Evolutionary conservation across 2,329 filamentous ascomycete genomes (phyloP).

Genomic region (Microdochium nivale): DNA sequence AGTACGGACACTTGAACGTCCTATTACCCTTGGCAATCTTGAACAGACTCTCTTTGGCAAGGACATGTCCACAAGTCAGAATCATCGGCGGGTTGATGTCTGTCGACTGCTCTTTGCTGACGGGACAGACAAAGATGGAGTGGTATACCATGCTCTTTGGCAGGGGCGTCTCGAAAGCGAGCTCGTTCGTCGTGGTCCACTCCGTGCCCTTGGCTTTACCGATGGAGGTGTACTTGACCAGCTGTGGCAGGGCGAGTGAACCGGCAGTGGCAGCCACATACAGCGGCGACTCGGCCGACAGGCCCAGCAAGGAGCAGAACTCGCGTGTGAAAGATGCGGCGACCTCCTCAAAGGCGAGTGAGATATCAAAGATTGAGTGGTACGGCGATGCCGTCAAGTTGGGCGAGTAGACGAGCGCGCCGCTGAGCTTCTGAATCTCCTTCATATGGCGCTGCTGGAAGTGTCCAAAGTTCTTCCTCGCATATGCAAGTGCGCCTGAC

Average conservation of each 20-base stretch:
- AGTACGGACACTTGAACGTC: conserved; percentile 90
- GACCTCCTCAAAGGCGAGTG: conserved; percentile 72
- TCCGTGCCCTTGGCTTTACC: conserved; percentile 86
- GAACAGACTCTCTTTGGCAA: conserved; percentile 75
- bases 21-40: conserved; percentile 68
- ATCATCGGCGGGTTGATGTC: conserved; percentile 94
- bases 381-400: conserved; percentile 77
- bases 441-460: conserved; percentile 68
- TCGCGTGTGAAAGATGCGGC: conserved; percentile 83
- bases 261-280: conserved; percentile 91
- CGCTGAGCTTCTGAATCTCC: conserved; percentile 75
- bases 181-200: conserved; percentile 87
- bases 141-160: conserved; percentile 67
- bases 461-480: conserved; percentile 59
- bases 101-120: conserved; percentile 92
- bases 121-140: conserved; percentile 94
- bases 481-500: conserved; percentile 65
- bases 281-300: conserved; percentile 85
- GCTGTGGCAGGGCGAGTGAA: conserved; percentile 78
- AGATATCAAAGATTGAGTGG: conserved; percentile 64
- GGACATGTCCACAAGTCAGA: conserved; percentile 90
- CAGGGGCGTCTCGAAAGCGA: conserved; percentile 67
- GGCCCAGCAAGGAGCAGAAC: conserved; percentile 84
- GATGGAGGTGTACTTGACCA: conserved; percentile 81
- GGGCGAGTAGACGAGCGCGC: conserved; percentile 69